These are phyloP conservation scores for Penicillium paradoxum DNA, from an alignment of 495 filamentous ascomycete genomes.

Conservation along the genomic window DNA sequence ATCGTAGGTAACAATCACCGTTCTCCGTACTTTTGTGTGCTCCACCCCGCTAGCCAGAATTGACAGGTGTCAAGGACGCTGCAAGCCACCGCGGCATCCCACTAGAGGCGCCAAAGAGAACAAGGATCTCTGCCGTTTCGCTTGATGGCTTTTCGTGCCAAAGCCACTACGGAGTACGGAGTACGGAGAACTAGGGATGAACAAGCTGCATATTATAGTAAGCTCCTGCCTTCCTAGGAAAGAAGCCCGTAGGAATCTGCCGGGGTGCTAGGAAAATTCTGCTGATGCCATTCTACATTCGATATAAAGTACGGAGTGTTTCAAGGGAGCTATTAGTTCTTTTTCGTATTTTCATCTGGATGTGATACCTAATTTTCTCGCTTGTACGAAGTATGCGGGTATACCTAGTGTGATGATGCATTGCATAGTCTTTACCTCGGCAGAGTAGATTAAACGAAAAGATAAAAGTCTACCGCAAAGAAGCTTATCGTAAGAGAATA, in stretches of 20 bases:
- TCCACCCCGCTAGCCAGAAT: conserved; percentile 3
- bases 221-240: neutral
- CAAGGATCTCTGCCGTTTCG: neutral
- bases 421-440: no score
- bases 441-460: no score
- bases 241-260: neutral
- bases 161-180: neutral
- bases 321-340: no score
- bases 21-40: neutral
- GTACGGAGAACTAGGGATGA: neutral
- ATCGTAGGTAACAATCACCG: no score
- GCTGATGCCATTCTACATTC: neutral
- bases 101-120: neutral
- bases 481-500: no score
- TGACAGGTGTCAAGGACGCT: conserved; percentile 3
- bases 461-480: no score
- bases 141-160: neutral
- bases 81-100: conserved; percentile 1
- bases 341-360: no score
- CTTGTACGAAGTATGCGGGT: no score
- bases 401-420: no score
- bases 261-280: neutral
- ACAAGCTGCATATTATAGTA: neutral
- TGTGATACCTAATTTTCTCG: no score
- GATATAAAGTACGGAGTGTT: neutral